A percentile compares a stretch with the other conserved stretches of the same genome.
phyloP scores from a whole-genome alignment of 2,329 filamentous ascomycete genomes.

The Massarina eburnea region DNA sequence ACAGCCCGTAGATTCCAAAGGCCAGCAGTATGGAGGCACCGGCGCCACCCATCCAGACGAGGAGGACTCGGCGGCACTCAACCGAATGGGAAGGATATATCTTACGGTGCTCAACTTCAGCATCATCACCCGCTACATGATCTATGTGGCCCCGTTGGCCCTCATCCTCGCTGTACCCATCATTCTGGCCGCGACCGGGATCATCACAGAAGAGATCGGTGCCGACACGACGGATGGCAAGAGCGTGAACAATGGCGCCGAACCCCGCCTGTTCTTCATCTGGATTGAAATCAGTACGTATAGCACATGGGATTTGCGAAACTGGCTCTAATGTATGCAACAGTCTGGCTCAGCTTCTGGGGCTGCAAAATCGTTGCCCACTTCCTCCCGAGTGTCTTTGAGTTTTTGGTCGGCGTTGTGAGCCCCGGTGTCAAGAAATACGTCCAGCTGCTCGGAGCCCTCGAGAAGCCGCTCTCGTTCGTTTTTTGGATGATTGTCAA shows the following conservation, averaged over 20 bases:
- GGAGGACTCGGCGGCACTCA: constrained; percentile 58
- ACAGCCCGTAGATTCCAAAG: constrained; percentile 29
- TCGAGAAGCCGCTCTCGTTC: constrained; percentile 63
- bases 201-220: constrained; percentile 29
- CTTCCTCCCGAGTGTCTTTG: constrained; percentile 61
- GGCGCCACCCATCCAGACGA: constrained; percentile 38
- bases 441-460: constrained; percentile 57
- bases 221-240: no score
- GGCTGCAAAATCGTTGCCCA: constrained; percentile 61
- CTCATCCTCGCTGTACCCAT: constrained; percentile 63
- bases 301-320: background rate
- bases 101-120: constrained; percentile 63
- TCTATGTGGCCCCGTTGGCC: constrained; percentile 63
- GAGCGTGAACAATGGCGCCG: constrained; percentile 46
- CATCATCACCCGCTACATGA: constrained; percentile 63
- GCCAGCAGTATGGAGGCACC: constrained; percentile 20
- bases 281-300: constrained; percentile 62
- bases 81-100: constrained; percentile 62
- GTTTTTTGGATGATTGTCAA: constrained; percentile 63
- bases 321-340: constrained; percentile 7
- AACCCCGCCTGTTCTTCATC: constrained; percentile 63
- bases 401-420: constrained; percentile 63
- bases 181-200: constrained; percentile 58
- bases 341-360: constrained; percentile 65
- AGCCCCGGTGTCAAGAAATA: constrained; percentile 67